Evolutionary conservation across 1,284 basidiomycete species (phyloP).

Genomic region (Ganoderma meredithae): DNA sequence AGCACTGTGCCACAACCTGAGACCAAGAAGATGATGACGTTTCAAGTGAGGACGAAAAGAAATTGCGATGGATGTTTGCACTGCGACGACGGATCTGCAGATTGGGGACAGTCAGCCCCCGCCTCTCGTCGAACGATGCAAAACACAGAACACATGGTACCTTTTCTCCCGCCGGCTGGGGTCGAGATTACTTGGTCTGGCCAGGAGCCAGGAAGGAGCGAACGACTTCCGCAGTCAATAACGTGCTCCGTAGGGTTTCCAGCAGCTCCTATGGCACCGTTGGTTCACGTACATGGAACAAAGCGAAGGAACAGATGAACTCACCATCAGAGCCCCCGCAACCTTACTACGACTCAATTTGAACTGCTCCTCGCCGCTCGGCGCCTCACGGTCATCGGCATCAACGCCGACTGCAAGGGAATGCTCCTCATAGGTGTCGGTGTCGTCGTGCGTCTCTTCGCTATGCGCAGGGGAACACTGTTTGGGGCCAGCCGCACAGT

Average conservation of each 20-base stretch:
- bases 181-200: background rate
- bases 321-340: constrained; percentile 9
- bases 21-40: background rate
- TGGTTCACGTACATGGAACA: background rate
- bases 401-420: constrained; percentile 4
- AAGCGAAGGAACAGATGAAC: background rate
- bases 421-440: background rate
- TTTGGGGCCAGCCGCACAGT: background rate
- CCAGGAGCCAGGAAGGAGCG: constrained; percentile 2
- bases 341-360: constrained; percentile 15
- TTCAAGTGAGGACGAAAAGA: constrained; percentile 1
- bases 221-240: background rate
- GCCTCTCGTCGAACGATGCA: background rate
- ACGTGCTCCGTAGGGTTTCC: constrained; percentile 7
- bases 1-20: background rate
- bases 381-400: constrained; percentile 4
- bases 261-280: background rate
- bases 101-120: background rate
- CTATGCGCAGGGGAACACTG: constrained; percentile 2
- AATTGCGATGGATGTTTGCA: constrained; percentile 12
- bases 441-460: constrained; percentile 8
- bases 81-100: constrained; percentile 4
- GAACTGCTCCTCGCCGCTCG: background rate
- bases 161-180: background rate
- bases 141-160: background rate